These are phyloP conservation scores for Polyporus tsugae DNA, from an alignment of 1,284 basidiomycete species.

Conservation along the genomic window DNA sequence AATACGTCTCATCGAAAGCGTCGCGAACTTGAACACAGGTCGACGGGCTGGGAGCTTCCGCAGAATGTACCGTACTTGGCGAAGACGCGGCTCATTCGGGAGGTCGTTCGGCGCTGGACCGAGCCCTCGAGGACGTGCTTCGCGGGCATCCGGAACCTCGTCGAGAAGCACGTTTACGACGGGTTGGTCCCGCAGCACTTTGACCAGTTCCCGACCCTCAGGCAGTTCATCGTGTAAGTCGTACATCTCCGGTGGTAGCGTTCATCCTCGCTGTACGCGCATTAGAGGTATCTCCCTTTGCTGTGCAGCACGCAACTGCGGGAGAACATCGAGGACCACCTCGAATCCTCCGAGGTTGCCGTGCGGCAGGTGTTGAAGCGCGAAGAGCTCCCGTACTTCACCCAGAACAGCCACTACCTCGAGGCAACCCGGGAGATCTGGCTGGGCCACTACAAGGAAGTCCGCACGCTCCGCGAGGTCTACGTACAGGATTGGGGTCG, in stretches of 20 bases:
- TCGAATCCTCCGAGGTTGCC: slow-evolving; percentile 11
- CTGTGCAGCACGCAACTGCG: slow-evolving; percentile 18
- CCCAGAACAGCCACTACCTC: slow-evolving; percentile 45
- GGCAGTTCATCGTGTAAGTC: slow-evolving; percentile 40
- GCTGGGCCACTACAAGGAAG: slow-evolving; percentile 32
- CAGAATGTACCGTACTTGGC: slow-evolving; percentile 59
- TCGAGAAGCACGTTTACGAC: slow-evolving; percentile 32
- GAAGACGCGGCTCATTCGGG: slow-evolving; percentile 50
- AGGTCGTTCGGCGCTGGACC: slow-evolving; percentile 52
- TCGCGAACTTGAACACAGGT: slow-evolving; percentile 44
- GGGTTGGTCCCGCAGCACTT: slow-evolving; percentile 43
- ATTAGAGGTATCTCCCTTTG: too few relatives aligned
- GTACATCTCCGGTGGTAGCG: too few relatives aligned
- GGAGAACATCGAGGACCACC: slow-evolving; percentile 16
- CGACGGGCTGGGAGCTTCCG: slow-evolving; percentile 60
- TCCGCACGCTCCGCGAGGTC: not conserved
- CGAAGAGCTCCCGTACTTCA: slow-evolving; percentile 42
- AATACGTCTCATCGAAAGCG: not conserved
- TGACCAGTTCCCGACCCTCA: slow-evolving; percentile 41
- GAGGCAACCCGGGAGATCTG: slow-evolving; percentile 28
- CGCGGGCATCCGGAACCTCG: slow-evolving; percentile 40
- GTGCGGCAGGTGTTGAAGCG: slow-evolving; percentile 38
- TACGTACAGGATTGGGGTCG: not conserved
- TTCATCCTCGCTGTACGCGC: too few relatives aligned
- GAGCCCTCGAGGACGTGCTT: slow-evolving; percentile 51